Percentiles rank a stretch among this genome's conserved stretches.
phyloP scores from a whole-genome alignment of 345 rosid species.

The Turritis glabra region DNA sequence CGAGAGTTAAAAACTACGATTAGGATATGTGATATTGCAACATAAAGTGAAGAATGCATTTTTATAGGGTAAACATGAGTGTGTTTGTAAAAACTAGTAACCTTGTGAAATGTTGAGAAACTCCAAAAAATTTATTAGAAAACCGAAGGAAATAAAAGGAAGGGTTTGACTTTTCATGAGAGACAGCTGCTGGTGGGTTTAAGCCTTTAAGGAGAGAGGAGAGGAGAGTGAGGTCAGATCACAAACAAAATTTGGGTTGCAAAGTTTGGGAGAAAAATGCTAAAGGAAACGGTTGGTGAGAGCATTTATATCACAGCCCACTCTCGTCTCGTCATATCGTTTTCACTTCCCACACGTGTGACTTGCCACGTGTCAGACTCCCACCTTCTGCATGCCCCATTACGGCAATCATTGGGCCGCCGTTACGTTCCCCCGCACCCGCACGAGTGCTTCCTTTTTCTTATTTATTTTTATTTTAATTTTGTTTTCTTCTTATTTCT shows the following conservation, averaged over 20 bases:
- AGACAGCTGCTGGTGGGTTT: slow-evolving; percentile 5
- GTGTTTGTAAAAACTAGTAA: too few species aligned
- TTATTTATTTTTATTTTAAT: not conserved
- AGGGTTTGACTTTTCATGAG: slow-evolving; percentile 6
- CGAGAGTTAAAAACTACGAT: too few species aligned
- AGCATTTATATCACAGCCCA: slow-evolving; percentile 36
- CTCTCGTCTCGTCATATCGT: slow-evolving; percentile 30
- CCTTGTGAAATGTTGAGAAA: too few species aligned
- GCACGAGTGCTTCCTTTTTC: slow-evolving; percentile 36
- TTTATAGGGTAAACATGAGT: too few species aligned
- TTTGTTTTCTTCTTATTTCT: not conserved
- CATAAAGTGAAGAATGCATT: too few species aligned
- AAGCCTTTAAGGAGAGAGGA: slow-evolving; percentile 9
- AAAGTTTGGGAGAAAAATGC: too few species aligned
- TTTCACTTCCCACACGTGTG: slow-evolving; percentile 34
- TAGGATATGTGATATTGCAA: too few species aligned
- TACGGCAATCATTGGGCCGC: slow-evolving; percentile 43
- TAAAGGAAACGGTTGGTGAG: slow-evolving; percentile 34
- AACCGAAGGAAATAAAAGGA: too few species aligned
- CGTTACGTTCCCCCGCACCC: slow-evolving; percentile 41
- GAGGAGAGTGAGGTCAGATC: slow-evolving; percentile 9
- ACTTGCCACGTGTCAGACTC: slow-evolving; percentile 28
- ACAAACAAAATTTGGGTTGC: too few species aligned
- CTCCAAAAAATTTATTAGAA: too few species aligned
- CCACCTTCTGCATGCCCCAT: slow-evolving; percentile 34